These are phyloP conservation scores for Xylariaceae sp. DNA, from an alignment of 2,329 filamentous ascomycete species.

Conservation along the genomic window DNA sequence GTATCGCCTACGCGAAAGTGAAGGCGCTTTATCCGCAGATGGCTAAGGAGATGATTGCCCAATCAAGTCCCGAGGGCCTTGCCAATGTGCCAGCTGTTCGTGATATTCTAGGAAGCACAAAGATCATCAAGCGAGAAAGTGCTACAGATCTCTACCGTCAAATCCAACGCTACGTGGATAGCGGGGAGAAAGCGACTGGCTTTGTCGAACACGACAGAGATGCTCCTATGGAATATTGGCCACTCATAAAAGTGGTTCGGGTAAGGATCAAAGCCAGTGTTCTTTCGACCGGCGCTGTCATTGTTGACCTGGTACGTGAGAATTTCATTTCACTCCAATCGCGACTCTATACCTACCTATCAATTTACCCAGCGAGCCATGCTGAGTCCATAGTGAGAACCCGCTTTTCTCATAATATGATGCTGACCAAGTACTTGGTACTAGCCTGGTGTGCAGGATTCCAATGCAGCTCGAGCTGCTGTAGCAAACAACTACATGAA, in stretches of 20 bases:
- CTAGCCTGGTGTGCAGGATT: slow-evolving; percentile 48
- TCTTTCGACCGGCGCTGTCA: slow-evolving; percentile 35
- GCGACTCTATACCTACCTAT: not conserved
- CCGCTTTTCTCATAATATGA: not conserved
- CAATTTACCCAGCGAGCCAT: too few species aligned
- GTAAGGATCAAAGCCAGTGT: slow-evolving; percentile 35
- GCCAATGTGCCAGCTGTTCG: slow-evolving; percentile 24
- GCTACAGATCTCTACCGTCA: slow-evolving; percentile 24
- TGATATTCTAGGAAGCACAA: slow-evolving; percentile 27
- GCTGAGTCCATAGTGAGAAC: too few species aligned
- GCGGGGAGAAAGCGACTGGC: slow-evolving; percentile 28
- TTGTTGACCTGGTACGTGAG: slow-evolving; percentile 34
- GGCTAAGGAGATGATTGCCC: slow-evolving; percentile 29
- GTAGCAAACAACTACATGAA: slow-evolving; percentile 55
- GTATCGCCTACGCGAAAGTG: slow-evolving; percentile 29
- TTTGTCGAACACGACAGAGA: slow-evolving; percentile 8
- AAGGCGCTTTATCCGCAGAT: slow-evolving; percentile 29
- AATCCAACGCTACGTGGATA: slow-evolving; percentile 32
- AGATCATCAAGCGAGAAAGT: slow-evolving; percentile 21
- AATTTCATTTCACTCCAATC: not conserved
- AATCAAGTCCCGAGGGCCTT: slow-evolving; percentile 21
- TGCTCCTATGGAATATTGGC: slow-evolving; percentile 28
- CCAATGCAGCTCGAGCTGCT: slow-evolving; percentile 53
- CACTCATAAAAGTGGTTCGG: slow-evolving; percentile 48
- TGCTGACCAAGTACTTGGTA: slow-evolving; percentile 16